Base-by-base conservation (phyloP, 352 stramenopile species). In the Thalassiosira sp. region DNA sequence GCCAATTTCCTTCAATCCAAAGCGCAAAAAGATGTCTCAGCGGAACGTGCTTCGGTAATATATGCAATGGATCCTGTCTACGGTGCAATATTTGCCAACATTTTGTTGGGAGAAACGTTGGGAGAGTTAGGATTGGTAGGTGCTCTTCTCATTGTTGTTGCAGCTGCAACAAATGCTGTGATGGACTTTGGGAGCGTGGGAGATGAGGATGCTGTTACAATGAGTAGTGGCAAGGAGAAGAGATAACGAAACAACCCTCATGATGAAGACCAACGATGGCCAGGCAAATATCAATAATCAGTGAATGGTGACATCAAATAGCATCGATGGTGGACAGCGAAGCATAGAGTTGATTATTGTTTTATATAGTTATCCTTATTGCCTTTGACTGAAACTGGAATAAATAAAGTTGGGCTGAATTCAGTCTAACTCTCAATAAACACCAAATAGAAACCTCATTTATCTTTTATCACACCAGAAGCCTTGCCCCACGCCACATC, bases 21-120 rank as follows among this genome's bases (percentile, higher is more conserved):
- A 56, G 84, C 79, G 6, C 86, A 92, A 64, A 79, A 79, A 20
- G 73, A 83, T 51, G 68, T 92, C 0, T 78, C 76, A 0, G 84
- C 86, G 0, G 79, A 91, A 70, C 72, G 82, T 25, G 86, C 88
- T 7, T 87, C 79, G 5, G 75, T 93, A 10, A 89, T 92, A 42
- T 93, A 92, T 75, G 85, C 84, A 8, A 84, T 90, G 67, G 88
- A 93, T 84, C 86, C 88, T 25, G 79, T 92, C 0, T 93, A 89
- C 63, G 88, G 86, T 37, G 86, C 84, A 11, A 42, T 89, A 16
- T 92, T 92, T 76, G 79, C 84, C 0, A 85, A 76, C 61, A 25
- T 89, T 13, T 67, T 90, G 25, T 67, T 93, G 10, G 83, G 79
- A 33, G 88, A 93, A 79, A 72, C 52, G 15, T 60, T 91, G n/a